Base-by-base conservation (phyloP, 2,329 filamentous ascomycete genomes). In the Coniochaeta pulveracea region DNA sequence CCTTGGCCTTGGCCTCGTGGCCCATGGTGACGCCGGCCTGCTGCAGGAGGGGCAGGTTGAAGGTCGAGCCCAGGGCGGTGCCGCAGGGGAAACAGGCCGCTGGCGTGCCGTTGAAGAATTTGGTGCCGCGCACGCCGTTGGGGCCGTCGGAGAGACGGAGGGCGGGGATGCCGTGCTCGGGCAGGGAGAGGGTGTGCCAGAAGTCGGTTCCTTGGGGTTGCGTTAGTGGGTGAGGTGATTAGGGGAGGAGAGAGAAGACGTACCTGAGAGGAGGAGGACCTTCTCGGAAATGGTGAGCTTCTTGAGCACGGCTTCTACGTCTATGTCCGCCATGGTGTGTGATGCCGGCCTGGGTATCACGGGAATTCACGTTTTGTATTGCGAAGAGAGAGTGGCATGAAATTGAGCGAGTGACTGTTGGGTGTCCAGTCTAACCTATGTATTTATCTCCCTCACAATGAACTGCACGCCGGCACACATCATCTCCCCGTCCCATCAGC, bases 131-230 rank as follows among this genome's bases (percentile, higher is more conserved):
- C 21, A 79, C 69, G 33, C 79, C 79, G 49, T 81, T 82, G 23
- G 80, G 80, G 0, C 79, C 78, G 44, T 84, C 79, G 23, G 73
- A 71, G 29, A 77, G 63, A 30, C 78, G 72, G 19, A 82, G 60
- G 0, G 76, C 73, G 5, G 77, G 77, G 21, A 82, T 64, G 2
- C 70, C 69, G 45, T 76, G 65, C 15, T 71, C 51, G 8, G 72
- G 70, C 6, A 82, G 58, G 10, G 69, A 52, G 43, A 72, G 69
- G 21, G 77, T 79, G 46, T 80, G 74, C 78, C 78, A 83, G 47
- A 80, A 80, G 54, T 82, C 77, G 42, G 69, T 65, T 36, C 74
- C 74, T 69, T 36, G 5, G 4, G 17, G 18, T 5, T 24, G 18
- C 5, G 11, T 22, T 9, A 8, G 18, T 35, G 17, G 32, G 30